These are phyloP conservation scores for Pilatotrama ljubarskyi DNA, from an alignment of 768 basidiomycete genomes.

Conservation along the genomic window DNA sequence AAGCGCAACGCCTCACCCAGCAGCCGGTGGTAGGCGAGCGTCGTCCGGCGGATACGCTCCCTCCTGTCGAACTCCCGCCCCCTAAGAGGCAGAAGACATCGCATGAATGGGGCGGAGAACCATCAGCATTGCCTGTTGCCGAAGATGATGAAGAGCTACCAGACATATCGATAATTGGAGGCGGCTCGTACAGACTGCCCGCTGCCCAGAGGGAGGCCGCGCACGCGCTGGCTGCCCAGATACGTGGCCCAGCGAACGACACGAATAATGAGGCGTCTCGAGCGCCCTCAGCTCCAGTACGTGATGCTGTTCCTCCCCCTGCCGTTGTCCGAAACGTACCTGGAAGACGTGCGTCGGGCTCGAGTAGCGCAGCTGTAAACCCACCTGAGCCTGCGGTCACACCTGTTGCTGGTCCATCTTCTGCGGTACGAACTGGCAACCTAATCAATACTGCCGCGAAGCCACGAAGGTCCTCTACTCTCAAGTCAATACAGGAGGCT, in stretches of 20 bases:
- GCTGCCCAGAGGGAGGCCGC: slow-evolving; percentile 14
- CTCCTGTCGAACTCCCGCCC: slow-evolving; percentile 35
- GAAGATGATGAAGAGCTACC: slow-evolving; percentile 56
- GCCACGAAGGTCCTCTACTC: background rate
- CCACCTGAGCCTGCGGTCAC: background rate
- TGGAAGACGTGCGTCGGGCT: background rate
- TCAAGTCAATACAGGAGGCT: slow-evolving; percentile 9
- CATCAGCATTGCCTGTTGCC: slow-evolving; percentile 28
- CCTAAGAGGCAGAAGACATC: slow-evolving; percentile 59
- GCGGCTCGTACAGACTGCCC: slow-evolving; percentile 55
- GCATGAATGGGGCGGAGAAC: slow-evolving; percentile 40
- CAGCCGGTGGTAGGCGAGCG: slow-evolving; percentile 34
- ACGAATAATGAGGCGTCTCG: background rate
- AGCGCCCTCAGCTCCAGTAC: background rate
- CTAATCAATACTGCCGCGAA: background rate
- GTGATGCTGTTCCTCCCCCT: background rate
- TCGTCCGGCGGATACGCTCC: slow-evolving; percentile 17
- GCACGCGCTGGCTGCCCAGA: slow-evolving; percentile 6
- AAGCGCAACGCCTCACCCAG: slow-evolving; percentile 15
- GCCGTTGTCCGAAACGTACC: background rate
- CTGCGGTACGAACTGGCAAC: background rate
- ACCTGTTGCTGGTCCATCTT: background rate
- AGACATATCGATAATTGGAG: slow-evolving; percentile 59
- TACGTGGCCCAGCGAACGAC: background rate
- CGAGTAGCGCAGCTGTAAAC: background rate